Evolutionary conservation across 495 filamentous ascomycete species (phyloP).

Genomic region (Neurospora sp.): DNA sequence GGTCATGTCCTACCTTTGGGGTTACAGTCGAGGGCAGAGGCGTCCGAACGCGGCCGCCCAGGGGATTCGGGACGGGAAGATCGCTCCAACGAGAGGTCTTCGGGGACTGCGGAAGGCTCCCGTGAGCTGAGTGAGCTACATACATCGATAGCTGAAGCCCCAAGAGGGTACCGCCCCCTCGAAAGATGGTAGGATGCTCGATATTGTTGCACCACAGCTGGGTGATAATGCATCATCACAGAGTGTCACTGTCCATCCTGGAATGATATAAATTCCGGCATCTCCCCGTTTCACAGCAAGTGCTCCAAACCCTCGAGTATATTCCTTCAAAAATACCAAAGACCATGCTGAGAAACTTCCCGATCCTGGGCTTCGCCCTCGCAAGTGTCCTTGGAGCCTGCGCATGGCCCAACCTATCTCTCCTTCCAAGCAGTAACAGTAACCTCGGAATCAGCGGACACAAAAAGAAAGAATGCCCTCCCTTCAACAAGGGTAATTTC

Average conservation of each 20-base stretch:
- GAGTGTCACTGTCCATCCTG: neutral
- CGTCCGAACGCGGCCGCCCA: neutral
- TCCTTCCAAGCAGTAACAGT: neutral
- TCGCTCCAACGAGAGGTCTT: neutral
- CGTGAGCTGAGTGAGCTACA: neutral
- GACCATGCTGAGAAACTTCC: too few species aligned
- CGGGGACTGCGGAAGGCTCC: neutral
- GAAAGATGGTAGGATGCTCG: neutral
- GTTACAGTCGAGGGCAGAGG: neutral
- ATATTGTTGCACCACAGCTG: neutral
- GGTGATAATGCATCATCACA: neutral
- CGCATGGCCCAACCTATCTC: neutral
- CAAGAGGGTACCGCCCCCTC: neutral
- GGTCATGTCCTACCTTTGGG: neutral
- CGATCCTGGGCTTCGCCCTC: neutral
- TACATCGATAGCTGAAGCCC: neutral
- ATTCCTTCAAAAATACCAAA: too few species aligned
- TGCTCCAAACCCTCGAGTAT: neutral
- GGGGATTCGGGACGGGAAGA: neutral
- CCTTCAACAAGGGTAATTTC: constrained; percentile 16
- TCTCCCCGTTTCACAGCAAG: neutral
- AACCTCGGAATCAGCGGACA: neutral
- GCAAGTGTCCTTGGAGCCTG: too few species aligned
- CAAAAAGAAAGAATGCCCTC: constrained; percentile 1
- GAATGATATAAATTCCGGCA: neutral